Conservation (phyloP, 192 early-diverging fungal genomes). For the Backusella westeae region DNA sequence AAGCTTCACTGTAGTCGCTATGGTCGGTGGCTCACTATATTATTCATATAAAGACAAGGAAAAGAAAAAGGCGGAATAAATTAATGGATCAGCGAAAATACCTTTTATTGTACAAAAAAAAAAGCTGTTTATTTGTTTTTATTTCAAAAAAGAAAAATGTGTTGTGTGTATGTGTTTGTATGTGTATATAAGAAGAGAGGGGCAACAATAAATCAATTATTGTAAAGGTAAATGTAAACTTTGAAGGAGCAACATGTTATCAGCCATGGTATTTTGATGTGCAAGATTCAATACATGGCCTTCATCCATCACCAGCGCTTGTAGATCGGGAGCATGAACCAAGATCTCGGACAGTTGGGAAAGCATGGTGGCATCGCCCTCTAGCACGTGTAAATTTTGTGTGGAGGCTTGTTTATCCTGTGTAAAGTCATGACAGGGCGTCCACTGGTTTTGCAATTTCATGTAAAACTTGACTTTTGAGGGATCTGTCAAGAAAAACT, state of each 20-base stretch:
- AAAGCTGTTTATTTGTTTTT: no score
- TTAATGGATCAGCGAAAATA: neutral
- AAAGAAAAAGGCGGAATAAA: conserved; percentile 5
- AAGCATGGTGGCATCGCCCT: conserved; percentile 29
- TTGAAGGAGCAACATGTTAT: conserved; percentile 10
- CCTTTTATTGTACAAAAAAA: no score
- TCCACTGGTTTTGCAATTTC: conserved; percentile 46
- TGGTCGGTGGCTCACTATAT: conserved; percentile 26
- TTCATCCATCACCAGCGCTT: neutral
- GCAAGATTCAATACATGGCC: neutral
- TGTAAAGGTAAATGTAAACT: conserved; percentile 13
- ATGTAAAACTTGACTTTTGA: conserved; percentile 48
- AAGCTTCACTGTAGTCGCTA: conserved; percentile 27
- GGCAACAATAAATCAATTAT: neutral
- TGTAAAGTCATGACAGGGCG: conserved; percentile 61
- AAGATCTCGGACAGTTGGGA: conserved; percentile 10
- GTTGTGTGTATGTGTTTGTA: no score
- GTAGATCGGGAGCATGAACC: conserved; percentile 6
- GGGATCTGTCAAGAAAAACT: conserved; percentile 14
- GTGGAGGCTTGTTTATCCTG: conserved; percentile 58
- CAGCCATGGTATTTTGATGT: neutral
- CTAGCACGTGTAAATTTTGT: conserved; percentile 42
- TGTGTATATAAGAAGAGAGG: neutral
- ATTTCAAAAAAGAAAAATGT: no score
- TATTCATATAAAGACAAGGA: conserved; percentile 17